Base-by-base conservation (phyloP, 1,139 yeast species). In the Geotrichum carabidarum region DNA sequence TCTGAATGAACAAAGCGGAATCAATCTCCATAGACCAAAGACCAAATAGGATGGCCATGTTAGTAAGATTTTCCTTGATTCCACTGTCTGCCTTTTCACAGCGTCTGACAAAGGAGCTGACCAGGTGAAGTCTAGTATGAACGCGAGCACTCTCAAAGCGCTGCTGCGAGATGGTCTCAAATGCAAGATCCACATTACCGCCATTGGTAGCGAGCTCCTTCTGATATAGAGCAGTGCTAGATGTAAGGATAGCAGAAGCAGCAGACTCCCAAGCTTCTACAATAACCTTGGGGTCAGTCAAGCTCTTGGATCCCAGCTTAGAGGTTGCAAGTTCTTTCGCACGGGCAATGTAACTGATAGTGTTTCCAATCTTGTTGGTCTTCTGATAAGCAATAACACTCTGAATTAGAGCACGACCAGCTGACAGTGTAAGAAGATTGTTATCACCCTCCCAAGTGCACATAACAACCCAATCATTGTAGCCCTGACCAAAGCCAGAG, bases 361-460 rank as follows among this genome's bases (percentile, higher is more conserved):
- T 60, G 18, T 49, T 51, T n/a, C 65, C 65, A 37, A 68, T 64
- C 40, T 48, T 41, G 53, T 60, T 57, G 42, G 68, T 69, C 44
- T 59, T 58, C 46, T 60, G 62, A 15, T 63, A 62, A 15, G 56
- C 58, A 47, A 64, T 50, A 46, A 62, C 61, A 27, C 64, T 57
- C 61, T 68, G 71, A 50, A 69, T 65, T 27, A 69, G 61, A 4
- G 69, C 59, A 36, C 72, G 68, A 62, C 95, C 96, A 60, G 88
- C 82, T 56, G 87, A 83, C 71, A 86, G 80, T 14, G 87, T 87
- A 62, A 88, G 76, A 51, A 88, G 84, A 67, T 83, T 87, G 74
- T 88, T 88, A 71, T 88, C 96, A 72, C 96, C 96, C 74, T 88
- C 96, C 96, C 96, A 88, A 35, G 96, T 88, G 73, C 94, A 86